Conservation (phyloP, 441 rosid species). For the Pelargonium australe region DNA sequence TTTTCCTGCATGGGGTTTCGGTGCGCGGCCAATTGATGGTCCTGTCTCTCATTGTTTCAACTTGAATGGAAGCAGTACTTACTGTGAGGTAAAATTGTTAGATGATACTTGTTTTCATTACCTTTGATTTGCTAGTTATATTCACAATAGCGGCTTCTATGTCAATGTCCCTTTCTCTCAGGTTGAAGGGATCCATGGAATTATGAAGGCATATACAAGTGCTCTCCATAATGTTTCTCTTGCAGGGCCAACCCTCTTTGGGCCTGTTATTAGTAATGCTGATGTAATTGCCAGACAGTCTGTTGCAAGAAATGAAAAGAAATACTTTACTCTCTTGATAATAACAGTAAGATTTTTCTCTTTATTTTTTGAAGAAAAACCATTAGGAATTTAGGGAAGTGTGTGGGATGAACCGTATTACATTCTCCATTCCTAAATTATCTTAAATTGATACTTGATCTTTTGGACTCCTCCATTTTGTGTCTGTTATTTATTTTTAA, state of each 20-base stretch:
- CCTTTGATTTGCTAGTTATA: not conserved
- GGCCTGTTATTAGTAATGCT: conserved; percentile 68
- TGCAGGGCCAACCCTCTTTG: conserved; percentile 96
- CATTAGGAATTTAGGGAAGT: too few species aligned
- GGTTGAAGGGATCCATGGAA: conserved; percentile 92
- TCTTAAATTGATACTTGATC: too few species aligned
- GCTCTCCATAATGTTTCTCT: conserved; percentile 86
- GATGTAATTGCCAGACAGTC: conserved; percentile 70
- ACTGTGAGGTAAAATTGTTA: conserved; percentile 53
- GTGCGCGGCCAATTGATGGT: conserved; percentile 85
- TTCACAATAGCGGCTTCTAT: conserved; percentile 13
- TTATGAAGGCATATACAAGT: conserved; percentile 63
- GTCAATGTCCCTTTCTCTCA: conserved; percentile 24
- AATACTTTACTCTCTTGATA: conserved; percentile 70
- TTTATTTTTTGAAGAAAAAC: too few species aligned
- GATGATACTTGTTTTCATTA: conserved; percentile 3
- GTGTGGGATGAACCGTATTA: too few species aligned
- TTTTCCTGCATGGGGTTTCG: conserved; percentile 97
- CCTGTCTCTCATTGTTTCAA: conserved; percentile 92
- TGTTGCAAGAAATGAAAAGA: conserved; percentile 46
- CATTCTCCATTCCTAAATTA: too few species aligned
- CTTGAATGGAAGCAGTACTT: conserved; percentile 75
- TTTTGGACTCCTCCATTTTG: too few species aligned
- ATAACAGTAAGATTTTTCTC: conserved; percentile 51
- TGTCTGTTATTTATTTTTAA: too few species aligned